phyloP scores from a whole-genome alignment of 2,329 filamentous ascomycete species.

The Sclerotinia borealis region DNA sequence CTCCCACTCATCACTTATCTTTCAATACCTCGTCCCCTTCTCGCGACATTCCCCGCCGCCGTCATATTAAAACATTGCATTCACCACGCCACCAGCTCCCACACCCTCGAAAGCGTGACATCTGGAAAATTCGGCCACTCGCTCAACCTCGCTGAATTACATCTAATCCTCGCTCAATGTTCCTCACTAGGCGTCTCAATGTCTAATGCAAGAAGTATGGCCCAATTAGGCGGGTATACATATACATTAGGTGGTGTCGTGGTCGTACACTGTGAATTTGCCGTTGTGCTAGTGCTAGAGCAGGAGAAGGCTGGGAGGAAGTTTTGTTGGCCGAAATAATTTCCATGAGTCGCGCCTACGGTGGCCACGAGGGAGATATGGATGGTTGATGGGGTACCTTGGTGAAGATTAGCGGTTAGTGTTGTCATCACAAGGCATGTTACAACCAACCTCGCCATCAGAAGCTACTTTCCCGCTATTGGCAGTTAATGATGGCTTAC shows the following conservation, averaged over 20 bases:
- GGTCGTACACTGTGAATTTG: neutral
- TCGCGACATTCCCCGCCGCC: neutral
- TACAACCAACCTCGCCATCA: slow-evolving; percentile 20
- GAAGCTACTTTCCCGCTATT: slow-evolving; percentile 14
- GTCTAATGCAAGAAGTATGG: slow-evolving; percentile 57
- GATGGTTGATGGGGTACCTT: neutral
- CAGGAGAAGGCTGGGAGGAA: slow-evolving; percentile 4
- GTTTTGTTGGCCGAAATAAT: slow-evolving; percentile 3
- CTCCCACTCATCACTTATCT: too few species aligned
- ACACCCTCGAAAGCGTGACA: slow-evolving; percentile 29
- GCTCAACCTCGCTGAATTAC: slow-evolving; percentile 53
- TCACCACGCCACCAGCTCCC: neutral
- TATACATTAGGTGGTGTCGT: slow-evolving; percentile 51
- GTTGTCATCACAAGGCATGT: slow-evolving; percentile 26
- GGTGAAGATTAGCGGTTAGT: neutral
- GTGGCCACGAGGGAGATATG: slow-evolving; percentile 9
- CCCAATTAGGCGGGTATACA: slow-evolving; percentile 56
- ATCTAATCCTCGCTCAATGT: slow-evolving; percentile 59
- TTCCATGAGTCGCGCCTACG: slow-evolving; percentile 6
- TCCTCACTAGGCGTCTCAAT: slow-evolving; percentile 54
- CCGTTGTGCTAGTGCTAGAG: neutral
- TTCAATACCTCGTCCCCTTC: neutral
- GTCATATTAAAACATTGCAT: neutral
- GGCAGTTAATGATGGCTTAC: neutral
- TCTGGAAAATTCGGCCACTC: slow-evolving; percentile 51